Base-by-base conservation (phyloP, 805 yeast species). In the Saturnispora dispora region DNA sequence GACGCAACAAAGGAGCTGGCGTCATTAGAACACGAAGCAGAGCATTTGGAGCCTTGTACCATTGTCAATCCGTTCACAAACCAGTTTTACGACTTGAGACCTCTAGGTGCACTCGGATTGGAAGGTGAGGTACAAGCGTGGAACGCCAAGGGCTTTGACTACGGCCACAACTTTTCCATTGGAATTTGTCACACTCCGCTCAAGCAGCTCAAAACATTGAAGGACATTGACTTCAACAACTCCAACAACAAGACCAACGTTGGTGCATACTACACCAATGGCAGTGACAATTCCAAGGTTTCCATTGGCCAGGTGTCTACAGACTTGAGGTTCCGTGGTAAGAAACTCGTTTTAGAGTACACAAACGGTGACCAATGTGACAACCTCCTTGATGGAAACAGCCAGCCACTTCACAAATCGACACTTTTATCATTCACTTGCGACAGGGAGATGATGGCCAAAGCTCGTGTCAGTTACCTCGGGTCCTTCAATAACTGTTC, bases 401-500 rank as follows among this genome's bases (percentile, higher is more conserved):
- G 85, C 0, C 66, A 73, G 47, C 75, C 71, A 36, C 53, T 76
- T 45, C 71, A 79, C 47, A 83, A 77, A 59, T 79, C 89, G 3
- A 77, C 95, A 0, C 64, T 86, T 3, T 62, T 88, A 45, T 76
- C 86, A 22, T 85, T 88, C 57, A 76, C 82, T 13, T 88, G 96
- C 66, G 96, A 88, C 65, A 74, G 86, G 54, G 91, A 85, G 47
- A 78, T 85, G 60, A 65, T 77, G 62, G 67, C 78, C 5, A 78
- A 78, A 54, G 93, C 90, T 0, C 72, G 78, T 35, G 71, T 88
- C 0, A 75, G 85, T 17, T 88, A 75, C 63, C 75, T 88, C 32
- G 93, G 93, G 1, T 79, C 80, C 6, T 61, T 78, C 41, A 78
- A 87, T 63, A 86, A 88, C 55, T 88, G 96, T 66, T 79, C 83